A percentile compares a stretch with the other conserved stretches of the same genome.
These are phyloP conservation scores for Fusarium staphyleae DNA, from an alignment of 2,329 filamentous ascomycete species.

Conservation along the genomic window DNA sequence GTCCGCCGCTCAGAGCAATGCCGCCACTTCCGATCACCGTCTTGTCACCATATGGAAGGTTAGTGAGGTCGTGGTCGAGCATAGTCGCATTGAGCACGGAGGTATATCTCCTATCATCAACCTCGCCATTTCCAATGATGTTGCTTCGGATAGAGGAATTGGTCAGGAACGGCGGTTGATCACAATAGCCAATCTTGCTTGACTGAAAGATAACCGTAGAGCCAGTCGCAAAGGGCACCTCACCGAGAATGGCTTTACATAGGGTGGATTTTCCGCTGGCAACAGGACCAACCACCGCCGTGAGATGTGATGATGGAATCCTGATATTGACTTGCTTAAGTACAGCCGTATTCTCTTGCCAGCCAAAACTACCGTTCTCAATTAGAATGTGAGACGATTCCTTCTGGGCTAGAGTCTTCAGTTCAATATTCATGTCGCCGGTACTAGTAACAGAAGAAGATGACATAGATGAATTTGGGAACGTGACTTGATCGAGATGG, in stretches of 20 bases:
- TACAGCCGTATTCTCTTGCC: not conserved
- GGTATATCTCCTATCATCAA: slow-evolving; percentile 43
- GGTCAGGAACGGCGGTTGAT: slow-evolving; percentile 53
- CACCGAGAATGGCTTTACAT: slow-evolving; percentile 44
- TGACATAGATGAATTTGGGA: no score
- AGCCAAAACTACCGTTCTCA: slow-evolving; percentile 11
- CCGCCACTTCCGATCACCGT: slow-evolving; percentile 7
- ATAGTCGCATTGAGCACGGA: slow-evolving; percentile 30
- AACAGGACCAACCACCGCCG: slow-evolving; percentile 46
- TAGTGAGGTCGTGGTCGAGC: slow-evolving; percentile 6
- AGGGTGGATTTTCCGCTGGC: slow-evolving; percentile 45
- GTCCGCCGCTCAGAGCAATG: slow-evolving; percentile 9
- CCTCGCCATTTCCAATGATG: slow-evolving; percentile 46
- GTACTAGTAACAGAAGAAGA: no score
- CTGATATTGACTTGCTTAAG: slow-evolving; percentile 1
- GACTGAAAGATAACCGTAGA: no score
- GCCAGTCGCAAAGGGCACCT: slow-evolving; percentile 22
- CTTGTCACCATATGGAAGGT: slow-evolving; percentile 3
- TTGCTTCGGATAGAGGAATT: slow-evolving; percentile 50
- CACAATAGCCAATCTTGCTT: slow-evolving; percentile 44
- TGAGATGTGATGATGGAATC: slow-evolving; percentile 17
- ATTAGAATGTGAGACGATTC: no score
- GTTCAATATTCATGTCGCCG: no score
- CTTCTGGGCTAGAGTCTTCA: no score
- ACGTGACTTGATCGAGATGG: no score